phyloP scores from a whole-genome alignment of 2,329 filamentous ascomycete species.

The Magnaporthiopsis incrustans region DNA sequence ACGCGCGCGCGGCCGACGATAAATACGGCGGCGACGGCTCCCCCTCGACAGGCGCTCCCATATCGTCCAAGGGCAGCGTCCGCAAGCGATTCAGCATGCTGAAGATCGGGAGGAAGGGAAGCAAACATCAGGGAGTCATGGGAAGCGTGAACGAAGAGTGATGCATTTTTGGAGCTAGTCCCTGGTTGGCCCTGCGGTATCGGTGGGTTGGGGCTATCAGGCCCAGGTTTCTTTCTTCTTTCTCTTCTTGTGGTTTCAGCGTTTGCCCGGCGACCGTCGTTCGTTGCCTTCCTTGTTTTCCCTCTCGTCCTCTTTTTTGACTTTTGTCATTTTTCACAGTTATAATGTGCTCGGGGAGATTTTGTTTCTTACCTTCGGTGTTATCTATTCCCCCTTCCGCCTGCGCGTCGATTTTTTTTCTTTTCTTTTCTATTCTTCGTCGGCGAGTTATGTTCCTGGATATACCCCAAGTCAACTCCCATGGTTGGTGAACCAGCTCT shows the following conservation, averaged over 20 bases:
- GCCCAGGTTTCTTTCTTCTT: not conserved
- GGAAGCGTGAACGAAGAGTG: conserved; percentile 49
- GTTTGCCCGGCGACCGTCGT: too few relatives aligned
- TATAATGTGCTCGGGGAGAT: not conserved
- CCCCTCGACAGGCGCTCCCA: not conserved
- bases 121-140: conserved; percentile 46
- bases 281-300: too few relatives aligned
- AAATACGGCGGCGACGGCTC: conserved; percentile 16
- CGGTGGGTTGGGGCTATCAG: too few relatives aligned
- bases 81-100: conserved; percentile 73
- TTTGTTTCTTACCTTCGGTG: not conserved
- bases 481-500: not conserved
- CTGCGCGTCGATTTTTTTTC: not conserved
- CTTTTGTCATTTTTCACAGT: too few relatives aligned
- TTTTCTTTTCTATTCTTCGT: not conserved
- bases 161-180: conserved; percentile 8
- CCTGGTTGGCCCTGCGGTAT: not conserved
- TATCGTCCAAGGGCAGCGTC: conserved; percentile 51
- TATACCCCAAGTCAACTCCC: not conserved
- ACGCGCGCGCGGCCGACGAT: conserved; percentile 12
- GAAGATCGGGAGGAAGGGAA: conserved; percentile 63
- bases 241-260: not conserved
- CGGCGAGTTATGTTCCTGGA: not conserved
- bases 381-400: not conserved
- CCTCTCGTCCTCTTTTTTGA: too few relatives aligned